Conservation (phyloP, 495 filamentous ascomycete genomes). For the Patellaria atrata region DNA sequence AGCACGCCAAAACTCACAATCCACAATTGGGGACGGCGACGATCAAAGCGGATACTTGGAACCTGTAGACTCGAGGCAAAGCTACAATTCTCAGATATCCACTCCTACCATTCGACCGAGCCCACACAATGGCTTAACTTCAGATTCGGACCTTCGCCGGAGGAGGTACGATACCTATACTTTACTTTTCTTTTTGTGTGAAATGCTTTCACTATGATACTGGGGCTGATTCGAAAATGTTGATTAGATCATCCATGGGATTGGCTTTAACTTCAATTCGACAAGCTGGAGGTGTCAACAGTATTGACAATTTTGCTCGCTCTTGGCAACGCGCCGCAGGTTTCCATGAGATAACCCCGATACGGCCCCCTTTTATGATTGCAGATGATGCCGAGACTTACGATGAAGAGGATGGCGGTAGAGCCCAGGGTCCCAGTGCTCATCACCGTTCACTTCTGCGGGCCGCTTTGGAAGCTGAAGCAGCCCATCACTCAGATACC, state of each 20-base stretch:
- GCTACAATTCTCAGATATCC: too few relatives aligned
- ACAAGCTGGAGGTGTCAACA: slow-evolving; percentile 82
- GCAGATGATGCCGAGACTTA: slow-evolving; percentile 33
- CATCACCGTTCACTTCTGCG: slow-evolving; percentile 33
- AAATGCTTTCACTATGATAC: too few relatives aligned
- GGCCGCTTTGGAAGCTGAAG: slow-evolving; percentile 29
- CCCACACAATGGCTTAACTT: too few relatives aligned
- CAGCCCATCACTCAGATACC: slow-evolving; percentile 12
- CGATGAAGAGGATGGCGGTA: slow-evolving; percentile 35
- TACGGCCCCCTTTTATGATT: slow-evolving; percentile 48
- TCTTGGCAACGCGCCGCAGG: slow-evolving; percentile 87
- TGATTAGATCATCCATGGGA: slow-evolving; percentile 56
- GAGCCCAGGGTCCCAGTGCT: slow-evolving; percentile 18
- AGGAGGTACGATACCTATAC: slow-evolving; percentile 11
- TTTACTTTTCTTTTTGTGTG: neutral
- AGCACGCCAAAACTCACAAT: too few relatives aligned
- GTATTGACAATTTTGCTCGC: slow-evolving; percentile 83
- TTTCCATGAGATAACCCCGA: slow-evolving; percentile 73
- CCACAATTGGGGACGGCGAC: too few relatives aligned
- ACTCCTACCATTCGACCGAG: too few relatives aligned
- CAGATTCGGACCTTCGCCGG: slow-evolving; percentile 7
- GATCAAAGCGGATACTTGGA: too few relatives aligned
- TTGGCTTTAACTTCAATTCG: slow-evolving; percentile 51
- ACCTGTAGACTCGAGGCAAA: too few relatives aligned
- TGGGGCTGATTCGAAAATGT: too few relatives aligned